Base-by-base conservation (phyloP, 208 protist genomes). In the Acanthamoeba triangularis region DNA sequence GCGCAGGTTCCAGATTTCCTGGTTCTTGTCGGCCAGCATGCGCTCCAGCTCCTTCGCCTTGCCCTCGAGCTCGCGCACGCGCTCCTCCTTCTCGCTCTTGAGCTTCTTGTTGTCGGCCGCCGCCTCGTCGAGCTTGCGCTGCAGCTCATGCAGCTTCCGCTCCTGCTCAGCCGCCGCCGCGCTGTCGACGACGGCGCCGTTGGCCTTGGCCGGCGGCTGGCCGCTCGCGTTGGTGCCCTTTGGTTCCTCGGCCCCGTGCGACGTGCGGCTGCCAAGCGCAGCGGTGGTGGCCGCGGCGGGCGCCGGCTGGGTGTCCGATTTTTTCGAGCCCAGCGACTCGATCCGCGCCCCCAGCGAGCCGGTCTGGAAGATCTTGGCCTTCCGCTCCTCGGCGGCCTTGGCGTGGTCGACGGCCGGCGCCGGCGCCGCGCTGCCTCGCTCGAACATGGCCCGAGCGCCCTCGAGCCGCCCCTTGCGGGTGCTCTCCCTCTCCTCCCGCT, bases 1-100 rank as follows among this genome's bases (percentile, higher is more conserved):
- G 74, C 74, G 74, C 74, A 84, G 20, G 74, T 52, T 84, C 41
- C 74, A 52, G 74, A 84, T 84, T 37, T 84, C 74, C 74, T 84
- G 74, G 74, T 84, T 52, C 41, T 84, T 84, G 74, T 44, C 44
- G 74, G 41, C 44, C 44, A 84, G 23, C 33, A 52, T 44, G 33
- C 74, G 74, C 41, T 84, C 74, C 37, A 84, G 74, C 8, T 84
- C 74, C 20, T 52, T 84, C 18, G 44, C 5, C 74, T 84, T 84
- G 74, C n/a, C 74, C 74, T 84, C 41, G 33, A 84, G 74, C 74
- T 54, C 74, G 23, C 44, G 33, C 33, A 49, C 74, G 33, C 74
- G 74, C 23, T 49, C 74, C n/a, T 84, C 44, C 4, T 35, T 35
- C 74, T 84, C 74, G 74, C 25, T 8, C 44, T 84, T 20, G 13